Evolutionary conservation across 495 filamentous ascomycete genomes (phyloP), one percentile per base, ranked within the genome.

Genomic region (Trichocladium antarcticum): DNA sequence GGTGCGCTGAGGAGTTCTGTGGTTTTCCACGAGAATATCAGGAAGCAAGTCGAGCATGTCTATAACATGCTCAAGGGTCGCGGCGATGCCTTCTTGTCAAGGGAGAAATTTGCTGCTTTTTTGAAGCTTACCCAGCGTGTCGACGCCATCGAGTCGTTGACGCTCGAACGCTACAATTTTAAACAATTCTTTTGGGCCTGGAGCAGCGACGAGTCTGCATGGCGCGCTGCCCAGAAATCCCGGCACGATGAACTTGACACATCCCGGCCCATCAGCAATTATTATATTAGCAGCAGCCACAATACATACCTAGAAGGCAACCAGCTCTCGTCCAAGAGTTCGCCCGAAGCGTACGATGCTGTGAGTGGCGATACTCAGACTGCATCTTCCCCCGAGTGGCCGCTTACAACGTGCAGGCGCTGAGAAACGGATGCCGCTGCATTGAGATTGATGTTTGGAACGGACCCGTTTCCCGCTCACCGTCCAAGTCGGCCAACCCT

Each of bases 371-470:
- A 15, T 14, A 17, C n/a, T 17, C 6, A 11, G 11, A 8, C 4
- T 28, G n/a, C n/a, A n/a, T 19, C 14, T 34, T 10, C 5, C 6
- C 0, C 6, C 19, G 20, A 35, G 37, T 27, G 6, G 19, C 12
- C 34, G 36, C 59, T 60, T 31, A 63, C 51, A 36, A 14, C 9
- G 5, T 9, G 3, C 29, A 66, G 63, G 68, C 64, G 3, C 78
- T 96, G 4, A 67, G 75, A 14, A 75, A 77, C 34, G 87, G 88
- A 22, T 93, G 90, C 55, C 78, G 92, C 27, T 95, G 87, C 53
- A 86, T 96, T 27, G 90, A 96, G 63, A 94, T 97, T 56, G 90
- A 97, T 61, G 88, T 96, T 8, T 95, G 89, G 86, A 84, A 97
- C 66, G 85, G 88, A 2, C 50, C 64, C 5, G 35, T 49, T 2